Evolutionary conservation across 2,329 filamentous ascomycete genomes (phyloP), one percentile per base, ranked within the genome.

Genomic region (Hymenoscyphus fraxineus): DNA sequence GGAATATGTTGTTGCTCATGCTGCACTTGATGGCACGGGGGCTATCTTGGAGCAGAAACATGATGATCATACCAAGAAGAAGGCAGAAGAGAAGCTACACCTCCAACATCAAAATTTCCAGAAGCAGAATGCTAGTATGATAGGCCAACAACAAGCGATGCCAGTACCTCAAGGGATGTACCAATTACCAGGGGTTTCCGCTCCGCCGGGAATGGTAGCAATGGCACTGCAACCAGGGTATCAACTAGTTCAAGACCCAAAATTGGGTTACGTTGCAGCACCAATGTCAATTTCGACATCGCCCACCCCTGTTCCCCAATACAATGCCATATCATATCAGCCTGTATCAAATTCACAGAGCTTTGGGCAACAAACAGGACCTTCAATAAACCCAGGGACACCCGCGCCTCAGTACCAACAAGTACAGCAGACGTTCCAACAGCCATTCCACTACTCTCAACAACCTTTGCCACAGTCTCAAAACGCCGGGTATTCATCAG

Each of bases 11-110:
- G 74, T 73, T 1, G 74, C 73, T 6, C 77, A 79, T 62, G 72
- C 73, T 3, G 76, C 76, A 1, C 68, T 79, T 1, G 78, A 79
- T 58, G 76, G 73, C 0, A 73, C 73, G 1, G 78, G 76, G 0
- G 72, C 78, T 68, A 72, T 71, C 0, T 61, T 76, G 1, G 78
- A 79, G 39, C 74, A 79, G 59, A 71, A 71, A 0, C 76, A 79
- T 38, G 77, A 75, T 0, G 69, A 66, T 5, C 74, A 74, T 62
- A 63, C 73, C 7, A 76, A 75, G 67, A 77, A 76, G 65, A 78
- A 77, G 64, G 75, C 75, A 47, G 71, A 76, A 0, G 27, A 65
- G 19, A 77, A 76, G 57, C 71, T 77, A 0, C 72, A 76, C n/a
- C 51, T 70, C n/a, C 72, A 73, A 1, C 75, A 76, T 0, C 72